Base-by-base conservation (phyloP, 345 rosid species). In the Iberis pinnata region DNA sequence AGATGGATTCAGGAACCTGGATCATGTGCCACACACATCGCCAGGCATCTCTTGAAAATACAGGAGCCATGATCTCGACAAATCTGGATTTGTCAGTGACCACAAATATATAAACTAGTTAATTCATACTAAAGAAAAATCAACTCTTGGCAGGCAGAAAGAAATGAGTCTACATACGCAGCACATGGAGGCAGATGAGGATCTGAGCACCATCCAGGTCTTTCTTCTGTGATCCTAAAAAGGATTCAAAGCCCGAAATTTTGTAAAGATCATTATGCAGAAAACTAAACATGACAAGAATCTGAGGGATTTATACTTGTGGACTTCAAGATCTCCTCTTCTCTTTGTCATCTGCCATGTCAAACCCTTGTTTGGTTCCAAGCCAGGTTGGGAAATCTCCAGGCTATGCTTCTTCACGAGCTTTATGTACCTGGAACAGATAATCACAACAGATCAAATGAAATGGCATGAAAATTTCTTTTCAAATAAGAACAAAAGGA, bases 61-160 rank as follows among this genome's bases (percentile, higher is more conserved):
- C 99, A 12, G 99, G 88, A 69, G 99, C 99, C 99, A 93, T 93
- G 63, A 93, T 93, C 80, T 93, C 99, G 4, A 93, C 94, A 60
- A 93, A 92, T 68, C 99, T 92, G 72, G 38, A 71, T 42, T 53
- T 39, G 42, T 22, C 25, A 60, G 37, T 27, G 11, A 39, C 7
- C 49, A 6, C 25, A 31, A 29, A 4, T 6, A 6, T 35, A 4
- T 1, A 45, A 2, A 56, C 16, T 10, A 5, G 48, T 49, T 39
- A 56, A 41, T 6, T 29, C 52, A 4, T 17, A 3, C 29, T 27
- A 10, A 2, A 18, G 36, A 7, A 25, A 37, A 41, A 7, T n/a
- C 14, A 64, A 33, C 20, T 42, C 48, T 26, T 12, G 39, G 50
- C 18, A 55, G 40, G 38, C 17, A 27, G 51, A 14, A 60, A 5